Evolutionary conservation across 805 yeast genomes (phyloP), one percentile per base, ranked within the genome.

Genomic region (Candida railenensis): DNA sequence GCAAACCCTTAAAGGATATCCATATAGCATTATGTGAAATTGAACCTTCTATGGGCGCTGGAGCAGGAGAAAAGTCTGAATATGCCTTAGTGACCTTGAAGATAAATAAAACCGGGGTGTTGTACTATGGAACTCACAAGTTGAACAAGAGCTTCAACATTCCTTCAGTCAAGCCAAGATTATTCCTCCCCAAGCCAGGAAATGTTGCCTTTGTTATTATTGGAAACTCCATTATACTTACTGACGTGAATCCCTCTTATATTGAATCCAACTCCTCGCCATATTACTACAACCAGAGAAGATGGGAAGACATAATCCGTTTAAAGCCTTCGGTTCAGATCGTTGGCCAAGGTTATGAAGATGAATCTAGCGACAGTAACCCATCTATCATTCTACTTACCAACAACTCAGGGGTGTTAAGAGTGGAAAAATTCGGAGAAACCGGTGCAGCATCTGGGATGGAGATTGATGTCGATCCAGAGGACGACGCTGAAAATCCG

Each of bases 281-380:
- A 19, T 58, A 55, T 39, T 69, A 66, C 51, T 62, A 69, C 48
- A 62, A 59, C 42, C 74, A 80, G 3, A 77, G 83, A 55, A 76
- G 83, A 54, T 91, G 96, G 96, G 96, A 90, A 62, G 97, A 92
- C 60, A 69, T 80, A 11, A 71, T 91, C 11, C 66, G 74, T 4
- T 77, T 91, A 52, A 81, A 80, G 49, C 49, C 72, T 1, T 71
- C 74, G 15, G 73, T 83, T 3, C 60, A 71, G 0, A 67, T 89
- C 16, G 65, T 85, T 32, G 90, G 91, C 0, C 63, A 71, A 47
- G 89, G 88, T 1, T 69, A 68, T 49, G 87, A 82, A 57, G 62
- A 70, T 49, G 49, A 60, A 40, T 61, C 72, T 22, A 44, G 48
- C 12, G 51, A 51, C 7, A 46, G 59, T 2, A 70, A 77, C 43